Base-by-base conservation (phyloP, 2,329 filamentous ascomycete species). In the Aspergillus glaucus region DNA sequence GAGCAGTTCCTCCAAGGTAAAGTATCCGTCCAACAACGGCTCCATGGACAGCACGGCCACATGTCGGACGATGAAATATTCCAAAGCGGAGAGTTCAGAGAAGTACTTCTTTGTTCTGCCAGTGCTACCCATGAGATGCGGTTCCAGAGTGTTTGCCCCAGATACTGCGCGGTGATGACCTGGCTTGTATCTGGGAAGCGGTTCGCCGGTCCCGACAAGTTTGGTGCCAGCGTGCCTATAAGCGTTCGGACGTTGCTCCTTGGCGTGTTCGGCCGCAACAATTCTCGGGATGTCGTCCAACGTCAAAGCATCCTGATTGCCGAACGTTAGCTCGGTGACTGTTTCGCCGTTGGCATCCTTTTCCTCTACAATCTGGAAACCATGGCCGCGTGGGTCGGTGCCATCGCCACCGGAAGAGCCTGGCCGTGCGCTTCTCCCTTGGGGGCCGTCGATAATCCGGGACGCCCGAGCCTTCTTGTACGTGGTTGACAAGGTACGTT, bases 61-160 rank as follows among this genome's bases (percentile, higher is more conserved):
- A 61, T 97, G 92, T 22, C 93, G 86, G 42, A 97, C 88, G 60
- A 97, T 97, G 68, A 98, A 97, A 65, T 96, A 97, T 65, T 98
- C 93, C 26, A 98, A 75, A 0, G 88, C 90, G 2, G 93, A 95
- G 5, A 98, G 79, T 65, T 98, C 93, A 0, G 93, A 96, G 66
- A 98, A 98, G 71, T 95, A 98, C 59, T 85, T 88, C 63, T 92
- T 88, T 1, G 70, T 78, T 71, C 63, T 78, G 51, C 79, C 75
- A 5, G 79, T 76, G 17, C 79, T 73, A 30, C 86, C 82, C 7
- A 67, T 62, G 8, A 70, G 68, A 10, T 63, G 62, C 44, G 71
- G 61, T 42, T 76, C 74, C 43, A 76, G 64, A 10, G 9, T 12
- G n/a, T 58, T 64, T n/a, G 71, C 77, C n/a, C 71, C 73, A 7